Percentiles rank a stretch among this genome's conserved stretches.
Evolutionary conservation across 106 monocot species (phyloP).

Genomic region (Phalaenopsis aphrodite): DNA sequence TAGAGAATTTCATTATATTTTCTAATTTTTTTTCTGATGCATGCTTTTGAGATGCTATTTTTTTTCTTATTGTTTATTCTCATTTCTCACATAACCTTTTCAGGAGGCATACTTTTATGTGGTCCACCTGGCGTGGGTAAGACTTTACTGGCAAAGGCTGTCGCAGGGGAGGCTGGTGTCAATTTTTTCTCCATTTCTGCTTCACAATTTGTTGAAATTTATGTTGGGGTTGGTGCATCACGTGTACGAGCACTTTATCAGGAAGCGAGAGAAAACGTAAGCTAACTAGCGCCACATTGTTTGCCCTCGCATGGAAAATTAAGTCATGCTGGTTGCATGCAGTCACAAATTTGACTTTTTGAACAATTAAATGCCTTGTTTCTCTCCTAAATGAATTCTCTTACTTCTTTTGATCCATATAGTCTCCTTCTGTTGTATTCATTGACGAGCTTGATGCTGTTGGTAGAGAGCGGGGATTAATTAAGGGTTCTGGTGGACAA

Average conservation of each 20-base stretch:
- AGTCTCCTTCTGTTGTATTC: constrained; percentile 91
- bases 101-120: constrained; percentile 93
- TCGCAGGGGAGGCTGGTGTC: constrained; percentile 87
- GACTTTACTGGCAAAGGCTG: constrained; percentile 88
- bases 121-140: constrained; percentile 91
- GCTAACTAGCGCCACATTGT: background rate
- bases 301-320: background rate
- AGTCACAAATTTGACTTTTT: background rate
- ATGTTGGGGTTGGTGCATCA: constrained; percentile 93
- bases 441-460: constrained; percentile 93
- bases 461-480: constrained; percentile 83
- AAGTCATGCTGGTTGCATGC: background rate
- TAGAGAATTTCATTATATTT: background rate
- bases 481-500: constrained; percentile 89
- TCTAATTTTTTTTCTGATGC: background rate
- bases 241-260: constrained; percentile 89
- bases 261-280: constrained; percentile 89
- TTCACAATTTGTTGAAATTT: constrained; percentile 92
- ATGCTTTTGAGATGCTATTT: constrained; percentile 4
- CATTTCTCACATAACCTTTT: background rate
- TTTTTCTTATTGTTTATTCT: background rate
- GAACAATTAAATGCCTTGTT: background rate
- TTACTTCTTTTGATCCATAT: constrained; percentile 4
- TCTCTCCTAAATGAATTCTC: background rate
- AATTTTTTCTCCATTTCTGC: constrained; percentile 95